phyloP scores from a whole-genome alignment of 805 yeast genomes.

The Cyberlindnera euphorbiiphila region DNA sequence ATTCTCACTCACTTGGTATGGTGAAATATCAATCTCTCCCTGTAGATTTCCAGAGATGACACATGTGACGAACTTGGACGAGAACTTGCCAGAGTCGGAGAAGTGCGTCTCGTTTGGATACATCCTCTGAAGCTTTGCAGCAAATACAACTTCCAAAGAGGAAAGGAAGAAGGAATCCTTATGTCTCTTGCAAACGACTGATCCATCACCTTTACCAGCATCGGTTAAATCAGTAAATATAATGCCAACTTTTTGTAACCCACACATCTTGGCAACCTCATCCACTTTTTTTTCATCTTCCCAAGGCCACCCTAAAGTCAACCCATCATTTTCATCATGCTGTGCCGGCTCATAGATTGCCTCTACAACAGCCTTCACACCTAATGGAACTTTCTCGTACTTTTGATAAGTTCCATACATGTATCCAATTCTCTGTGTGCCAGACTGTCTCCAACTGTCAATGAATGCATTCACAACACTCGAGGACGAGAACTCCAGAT shows the following conservation, averaged over 20 bases:
- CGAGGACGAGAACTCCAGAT: slow-evolving; percentile 83
- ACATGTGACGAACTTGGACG: slow-evolving; percentile 92
- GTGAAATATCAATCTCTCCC: slow-evolving; percentile 86
- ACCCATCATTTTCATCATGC: slow-evolving; percentile 78
- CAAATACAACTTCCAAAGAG: slow-evolving; percentile 80
- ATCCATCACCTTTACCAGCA: slow-evolving; percentile 80
- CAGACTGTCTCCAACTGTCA: slow-evolving; percentile 87
- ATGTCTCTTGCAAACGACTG: slow-evolving; percentile 90
- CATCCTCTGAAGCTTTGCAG: slow-evolving; percentile 70
- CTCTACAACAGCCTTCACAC: slow-evolving; percentile 90
- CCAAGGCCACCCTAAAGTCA: slow-evolving; percentile 54
- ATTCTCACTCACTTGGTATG: slow-evolving; percentile 83
- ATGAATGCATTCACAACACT: slow-evolving; percentile 76
- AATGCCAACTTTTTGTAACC: slow-evolving; percentile 71
- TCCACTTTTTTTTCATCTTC: slow-evolving; percentile 53
- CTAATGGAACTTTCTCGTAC: slow-evolving; percentile 84
- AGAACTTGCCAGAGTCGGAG: slow-evolving; percentile 59
- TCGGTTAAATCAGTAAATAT: slow-evolving; percentile 89
- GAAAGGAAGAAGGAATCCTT: slow-evolving; percentile 85
- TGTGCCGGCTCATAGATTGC: slow-evolving; percentile 95
- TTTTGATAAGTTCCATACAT: slow-evolving; percentile 77
- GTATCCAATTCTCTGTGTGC: slow-evolving; percentile 81
- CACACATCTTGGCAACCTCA: slow-evolving; percentile 51
- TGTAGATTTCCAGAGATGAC: slow-evolving; percentile 83
- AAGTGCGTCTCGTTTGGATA: slow-evolving; percentile 62